Evolutionary conservation across 148 eudicot species (phyloP).

Genomic region (Rhododendron griersonianum): DNA sequence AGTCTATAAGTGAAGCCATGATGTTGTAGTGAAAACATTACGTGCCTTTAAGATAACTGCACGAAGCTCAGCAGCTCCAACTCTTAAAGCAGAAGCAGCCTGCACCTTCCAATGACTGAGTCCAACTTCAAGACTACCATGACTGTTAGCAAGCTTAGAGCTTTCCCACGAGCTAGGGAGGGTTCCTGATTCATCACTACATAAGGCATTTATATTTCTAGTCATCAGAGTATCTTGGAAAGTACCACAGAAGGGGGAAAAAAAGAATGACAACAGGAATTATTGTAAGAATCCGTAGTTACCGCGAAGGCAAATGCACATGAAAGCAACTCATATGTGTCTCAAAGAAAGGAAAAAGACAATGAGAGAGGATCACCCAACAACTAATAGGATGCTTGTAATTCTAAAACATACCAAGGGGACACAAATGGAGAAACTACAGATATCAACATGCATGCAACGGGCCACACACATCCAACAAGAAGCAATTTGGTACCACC

Average conservation of each 20-base stretch:
- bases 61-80: conserved; percentile 62
- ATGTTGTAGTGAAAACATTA: neutral
- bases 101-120: conserved; percentile 62
- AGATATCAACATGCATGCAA: neutral
- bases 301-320: neutral
- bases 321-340: neutral
- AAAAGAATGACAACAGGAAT: neutral
- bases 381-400: neutral
- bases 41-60: conserved; percentile 65
- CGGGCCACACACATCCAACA: neutral
- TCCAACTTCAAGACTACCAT: conserved; percentile 37
- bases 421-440: neutral
- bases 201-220: conserved; percentile 5
- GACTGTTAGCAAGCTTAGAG: conserved; percentile 20
- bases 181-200: conserved; percentile 33
- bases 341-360: neutral
- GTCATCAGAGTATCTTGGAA: neutral
- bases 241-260: neutral
- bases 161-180: conserved; percentile 18
- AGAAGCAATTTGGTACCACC: neutral
- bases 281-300: neutral
- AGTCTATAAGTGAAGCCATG: neutral
- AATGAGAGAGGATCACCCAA: neutral
- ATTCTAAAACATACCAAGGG: neutral
- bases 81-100: conserved; percentile 46